Base-by-base conservation (phyloP, 2,329 filamentous ascomycete genomes). In the Phaeosphaeriaceae sp. region DNA sequence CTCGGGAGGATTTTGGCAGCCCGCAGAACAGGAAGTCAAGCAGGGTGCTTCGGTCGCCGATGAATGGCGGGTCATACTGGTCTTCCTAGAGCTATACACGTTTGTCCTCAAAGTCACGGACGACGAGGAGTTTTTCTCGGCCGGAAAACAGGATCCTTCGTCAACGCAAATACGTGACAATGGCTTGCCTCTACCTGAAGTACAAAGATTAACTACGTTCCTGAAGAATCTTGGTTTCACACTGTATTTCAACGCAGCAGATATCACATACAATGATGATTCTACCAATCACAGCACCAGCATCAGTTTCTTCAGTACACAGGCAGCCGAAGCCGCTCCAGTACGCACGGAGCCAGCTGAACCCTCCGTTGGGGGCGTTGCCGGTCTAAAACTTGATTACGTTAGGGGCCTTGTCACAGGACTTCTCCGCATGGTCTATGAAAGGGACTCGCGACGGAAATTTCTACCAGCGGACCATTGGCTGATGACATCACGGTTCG, bases 41-140 rank as follows among this genome's bases (percentile, higher is more conserved):
- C 70, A 74, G 33, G 71, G 76, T 74, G 53, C 70, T 66, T 62
- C 83, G 73, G 76, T 82, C 78, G 78, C 83, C 24, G 85, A 89
- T 65, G 92, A 98, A 72, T 99, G 95, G 95, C 89, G 90, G 19
- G 89, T 95, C 1, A 87, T 97, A 44, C 82, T 98, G 0, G 84
- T 99, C 0, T 98, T 99, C 72, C 84, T 99, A 6, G 95, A 99
- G 69, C 85, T 99, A 0, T 99, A 97, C 74, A 92, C 91, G 1
- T 98, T 98, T 73, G 88, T 97, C 2, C 82, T 98, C 13, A 91
- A 95, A 67, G 87, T 98, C 33, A 96, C 94, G 74, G 95, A 99
- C 67, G 95, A 99, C 63, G 94, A 98, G 65, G 95, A 99, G 68
- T 99, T 99, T 73, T 90, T 96, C 61, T 86, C 87, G 56, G 83